phyloP scores from a whole-genome alignment of 768 basidiomycete species.

The Hirschioporus abietinus region DNA sequence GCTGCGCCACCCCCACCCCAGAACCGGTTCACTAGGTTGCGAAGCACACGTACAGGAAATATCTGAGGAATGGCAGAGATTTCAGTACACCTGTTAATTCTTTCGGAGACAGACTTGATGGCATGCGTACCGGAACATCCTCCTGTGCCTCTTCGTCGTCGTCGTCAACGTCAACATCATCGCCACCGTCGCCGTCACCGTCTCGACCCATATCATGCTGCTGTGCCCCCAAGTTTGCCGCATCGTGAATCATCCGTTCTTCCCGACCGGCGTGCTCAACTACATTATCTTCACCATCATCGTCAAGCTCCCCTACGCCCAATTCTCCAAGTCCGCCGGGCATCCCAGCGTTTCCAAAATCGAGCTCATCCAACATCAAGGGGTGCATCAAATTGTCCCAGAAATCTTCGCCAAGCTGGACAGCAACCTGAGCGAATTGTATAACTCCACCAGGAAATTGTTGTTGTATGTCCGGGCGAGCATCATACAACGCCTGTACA shows the following conservation, averaged over 20 bases:
- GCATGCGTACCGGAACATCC: constrained; percentile 40
- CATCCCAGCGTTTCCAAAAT: constrained; percentile 28
- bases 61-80: constrained; percentile 33
- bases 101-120: background rate
- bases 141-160: constrained; percentile 35
- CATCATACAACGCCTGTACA: constrained; percentile 47
- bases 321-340: constrained; percentile 40
- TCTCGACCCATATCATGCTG: constrained; percentile 20
- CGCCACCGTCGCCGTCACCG: constrained; percentile 33
- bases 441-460: constrained; percentile 63
- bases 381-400: constrained; percentile 56
- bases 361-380: constrained; percentile 31
- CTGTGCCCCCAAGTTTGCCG: constrained; percentile 11
- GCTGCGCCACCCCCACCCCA: constrained; percentile 37
- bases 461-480: constrained; percentile 45
- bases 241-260: constrained; percentile 13
- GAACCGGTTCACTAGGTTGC: constrained; percentile 54
- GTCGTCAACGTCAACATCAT: constrained; percentile 45
- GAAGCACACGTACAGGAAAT: constrained; percentile 51
- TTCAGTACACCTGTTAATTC: background rate
- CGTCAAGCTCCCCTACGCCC: constrained; percentile 17
- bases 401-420: constrained; percentile 33
- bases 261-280: constrained; percentile 16
- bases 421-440: constrained; percentile 54
- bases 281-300: constrained; percentile 25